Base-by-base conservation (phyloP, 148 eudicot genomes). In the Hydrangea macrophylla region DNA sequence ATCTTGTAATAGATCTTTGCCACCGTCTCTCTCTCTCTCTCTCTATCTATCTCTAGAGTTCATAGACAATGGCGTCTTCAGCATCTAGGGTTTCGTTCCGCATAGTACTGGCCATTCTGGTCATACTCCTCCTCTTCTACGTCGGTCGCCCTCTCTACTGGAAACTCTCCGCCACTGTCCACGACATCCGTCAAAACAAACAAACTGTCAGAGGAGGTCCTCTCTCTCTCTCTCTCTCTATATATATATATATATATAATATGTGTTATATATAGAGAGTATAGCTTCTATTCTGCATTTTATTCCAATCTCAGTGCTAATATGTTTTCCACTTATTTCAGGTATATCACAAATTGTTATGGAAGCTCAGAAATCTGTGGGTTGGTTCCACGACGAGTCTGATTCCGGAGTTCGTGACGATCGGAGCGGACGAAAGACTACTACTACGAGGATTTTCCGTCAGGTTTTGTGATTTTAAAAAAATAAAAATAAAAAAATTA, bases 91-190 rank as follows among this genome's bases (percentile, higher is more conserved):
- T 73, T 12, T 65, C 69, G 7, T 81, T 81, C 57, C 85, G 88
- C 26, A 0, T 60, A 54, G 55, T 69, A 20, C 53, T 81, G 25
- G 75, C 57, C 3, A 23, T 71, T 24, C 57, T 76, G 31, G 27
- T 68, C 26, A 35, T 79, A 7, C 39, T 82, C 26, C 57, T 53
- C n/a, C 63, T 84, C 67, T 84, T 79, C 81, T 81, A 76, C 68
- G 79, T 76, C 65, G 80, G 74, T 28, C 85, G 83, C 3, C 88
- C 88, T 55, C 81, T 84, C 69, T 84, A 84, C 81, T 84, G 88
- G 88, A 84, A 84, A 68, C 79, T 84, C 77, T 81, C 85, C 60
- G 85, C 85, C 76, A 81, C 85, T 40, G 40, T 81, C 64, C 88
- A 84, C 63, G 85, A 84, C 31, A 81, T 81, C 68, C 85, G 79